These are phyloP conservation scores for Cladosporium austrohemisphaericum DNA, from an alignment of 2,329 filamentous ascomycete species.

Conservation along the genomic window DNA sequence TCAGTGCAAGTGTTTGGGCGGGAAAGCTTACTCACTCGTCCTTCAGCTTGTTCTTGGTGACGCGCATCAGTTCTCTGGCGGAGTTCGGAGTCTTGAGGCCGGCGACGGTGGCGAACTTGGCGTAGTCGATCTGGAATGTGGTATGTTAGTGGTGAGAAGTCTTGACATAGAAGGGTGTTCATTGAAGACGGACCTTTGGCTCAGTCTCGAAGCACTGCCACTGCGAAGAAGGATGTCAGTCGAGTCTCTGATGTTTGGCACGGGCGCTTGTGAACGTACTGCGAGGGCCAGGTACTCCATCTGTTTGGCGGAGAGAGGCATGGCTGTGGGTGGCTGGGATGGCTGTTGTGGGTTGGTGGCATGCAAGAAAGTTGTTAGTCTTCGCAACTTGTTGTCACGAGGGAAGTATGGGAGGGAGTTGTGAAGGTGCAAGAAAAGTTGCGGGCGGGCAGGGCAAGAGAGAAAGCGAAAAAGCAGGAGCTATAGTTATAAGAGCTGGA, in stretches of 20 bases:
- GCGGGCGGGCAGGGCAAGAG: too few relatives aligned
- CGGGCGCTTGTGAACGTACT: neutral
- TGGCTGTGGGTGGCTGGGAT: conserved; percentile 8
- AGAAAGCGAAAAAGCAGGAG: too few relatives aligned
- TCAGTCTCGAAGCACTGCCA: conserved; percentile 33
- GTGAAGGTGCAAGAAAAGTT: too few relatives aligned
- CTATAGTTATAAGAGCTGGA: too few relatives aligned
- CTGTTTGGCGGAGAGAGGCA: conserved; percentile 28
- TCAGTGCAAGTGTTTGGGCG: too few relatives aligned
- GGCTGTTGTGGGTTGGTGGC: too few relatives aligned
- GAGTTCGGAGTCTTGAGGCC: conserved; percentile 25
- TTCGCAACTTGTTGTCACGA: too few relatives aligned
- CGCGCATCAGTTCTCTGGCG: conserved; percentile 33
- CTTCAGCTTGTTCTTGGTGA: conserved; percentile 34
- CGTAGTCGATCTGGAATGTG: conserved; percentile 34
- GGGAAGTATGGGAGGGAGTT: too few relatives aligned
- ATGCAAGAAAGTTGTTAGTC: too few relatives aligned
- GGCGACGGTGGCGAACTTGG: conserved; percentile 29
- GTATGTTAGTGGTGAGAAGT: neutral
- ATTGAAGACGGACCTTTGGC: conserved; percentile 24
- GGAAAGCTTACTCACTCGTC: conserved; percentile 26
- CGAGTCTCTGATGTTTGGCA: neutral
- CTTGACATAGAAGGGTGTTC: neutral
- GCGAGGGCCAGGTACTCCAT: conserved; percentile 30
- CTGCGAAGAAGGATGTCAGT: neutral